Evolutionary conservation across 495 filamentous ascomycete species (phyloP), one percentile per base, ranked within the genome.

Genomic region (Endocarpon pusillum): DNA sequence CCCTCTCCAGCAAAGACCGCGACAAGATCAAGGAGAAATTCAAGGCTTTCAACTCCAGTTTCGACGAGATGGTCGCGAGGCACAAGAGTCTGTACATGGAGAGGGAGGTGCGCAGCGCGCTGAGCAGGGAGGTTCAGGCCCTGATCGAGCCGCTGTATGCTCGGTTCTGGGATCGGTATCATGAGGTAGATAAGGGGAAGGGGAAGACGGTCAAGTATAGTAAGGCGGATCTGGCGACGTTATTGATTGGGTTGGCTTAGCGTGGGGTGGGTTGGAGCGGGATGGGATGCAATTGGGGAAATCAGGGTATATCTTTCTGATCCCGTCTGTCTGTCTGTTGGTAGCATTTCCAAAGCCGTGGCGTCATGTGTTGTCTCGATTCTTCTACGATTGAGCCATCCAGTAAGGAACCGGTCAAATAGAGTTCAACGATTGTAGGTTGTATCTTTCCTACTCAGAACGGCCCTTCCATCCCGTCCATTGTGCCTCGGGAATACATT

Each of bases 191-290:
- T 57, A 94, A 89, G 57, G 85, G 89, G 21, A 81, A 81, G 51
- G 84, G 84, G 38, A 96, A 96, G 58, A 93, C 96, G 57, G 83
- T 87, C 56, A 93, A 87, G 62, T 96, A 89, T 51, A 85, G 94
- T 57, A 94, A 94, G 58, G 66, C 64, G 12, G 55, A 50, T 29
- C 45, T 69, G 33, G 54, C 66, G 28, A 55, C 59, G 16, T 55
- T 64, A 34, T 41, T 69, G 37, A 59, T 64, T 9, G 51, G 53
- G 24, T 44, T 66, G 32, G 43, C 42, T 19, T 57, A 31, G 28
- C 23, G 23, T 29, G 26, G 8, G 5, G 3, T 29, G 17, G 26
- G 26, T 29, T 4, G 3, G 2, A 15, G 25, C n/a, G 42, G 18
- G n/a, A n/a, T n/a, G n/a, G n/a, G n/a, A n/a, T n/a, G n/a, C n/a